These are phyloP conservation scores for Penicillium italicum DNA, from an alignment of 2,329 filamentous ascomycete genomes.

Conservation along the genomic window DNA sequence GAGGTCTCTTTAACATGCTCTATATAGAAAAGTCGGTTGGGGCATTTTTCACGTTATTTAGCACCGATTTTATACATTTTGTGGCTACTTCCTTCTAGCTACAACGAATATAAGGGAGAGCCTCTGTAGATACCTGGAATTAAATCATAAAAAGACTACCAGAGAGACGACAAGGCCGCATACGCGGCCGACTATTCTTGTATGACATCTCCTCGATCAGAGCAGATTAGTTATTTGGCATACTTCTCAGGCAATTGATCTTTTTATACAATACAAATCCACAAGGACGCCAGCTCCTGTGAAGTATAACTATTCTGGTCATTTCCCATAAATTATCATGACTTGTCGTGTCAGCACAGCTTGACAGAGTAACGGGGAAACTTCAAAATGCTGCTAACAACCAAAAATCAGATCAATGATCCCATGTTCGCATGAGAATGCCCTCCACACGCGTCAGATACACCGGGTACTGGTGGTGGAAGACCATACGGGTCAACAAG, in stretches of 20 bases:
- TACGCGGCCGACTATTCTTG: not conserved
- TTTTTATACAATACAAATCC: not conserved
- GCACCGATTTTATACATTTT: no score
- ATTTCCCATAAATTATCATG: constrained; percentile 20
- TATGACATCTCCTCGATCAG: not conserved
- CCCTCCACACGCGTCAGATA: not conserved
- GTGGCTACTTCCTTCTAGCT: no score
- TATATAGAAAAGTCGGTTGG: no score
- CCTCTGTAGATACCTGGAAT: no score
- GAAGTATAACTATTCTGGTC: constrained; percentile 20
- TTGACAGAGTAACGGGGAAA: not conserved
- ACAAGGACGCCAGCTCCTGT: constrained; percentile 12
- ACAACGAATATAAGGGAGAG: no score
- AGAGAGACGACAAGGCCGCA: not conserved
- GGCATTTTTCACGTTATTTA: no score
- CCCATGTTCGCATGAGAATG: constrained; percentile 6
- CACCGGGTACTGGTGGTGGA: constrained; percentile 13
- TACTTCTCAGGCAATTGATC: not conserved
- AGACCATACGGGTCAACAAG: constrained; percentile 33
- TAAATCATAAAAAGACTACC: no score
- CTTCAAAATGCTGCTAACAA: not conserved
- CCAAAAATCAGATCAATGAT: constrained; percentile 3
- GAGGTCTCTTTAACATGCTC: no score
- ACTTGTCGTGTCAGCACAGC: constrained; percentile 12
- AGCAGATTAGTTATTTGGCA: not conserved